Conservation (phyloP, 352 stramenopile species). For the Blastocystis sp. region DNA sequence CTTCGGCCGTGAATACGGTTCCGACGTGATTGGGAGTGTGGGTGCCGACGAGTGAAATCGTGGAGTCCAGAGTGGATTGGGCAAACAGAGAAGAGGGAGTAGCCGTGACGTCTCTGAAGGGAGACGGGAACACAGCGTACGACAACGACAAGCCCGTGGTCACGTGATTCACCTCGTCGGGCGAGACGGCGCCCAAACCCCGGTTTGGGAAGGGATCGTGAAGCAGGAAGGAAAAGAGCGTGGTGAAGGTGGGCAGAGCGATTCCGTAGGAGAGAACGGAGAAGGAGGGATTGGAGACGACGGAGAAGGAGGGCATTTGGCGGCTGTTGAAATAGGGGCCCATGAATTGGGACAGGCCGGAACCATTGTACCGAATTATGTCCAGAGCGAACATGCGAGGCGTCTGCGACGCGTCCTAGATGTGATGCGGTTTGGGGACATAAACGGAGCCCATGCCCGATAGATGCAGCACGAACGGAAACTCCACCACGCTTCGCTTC, state of each 20-base stretch:
- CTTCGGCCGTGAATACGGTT: not conserved
- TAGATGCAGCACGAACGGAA: constrained; percentile 11
- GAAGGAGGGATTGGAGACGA: not conserved
- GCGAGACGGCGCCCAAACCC: not conserved
- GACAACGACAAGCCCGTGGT: not conserved
- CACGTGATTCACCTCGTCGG: not conserved
- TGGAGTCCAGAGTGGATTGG: not conserved
- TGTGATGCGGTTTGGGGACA: not conserved
- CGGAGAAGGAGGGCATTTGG: not conserved
- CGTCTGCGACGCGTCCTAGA: not conserved
- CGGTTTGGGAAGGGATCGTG: not conserved
- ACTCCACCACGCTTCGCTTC: not conserved
- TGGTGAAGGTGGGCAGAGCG: not conserved
- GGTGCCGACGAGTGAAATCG: not conserved
- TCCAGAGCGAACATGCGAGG: not conserved
- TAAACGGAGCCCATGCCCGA: not conserved
- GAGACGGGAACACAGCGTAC: not conserved
- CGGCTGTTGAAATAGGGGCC: not conserved
- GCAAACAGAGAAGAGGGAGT: not conserved
- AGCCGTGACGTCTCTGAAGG: not conserved
- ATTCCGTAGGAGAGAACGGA: not conserved
- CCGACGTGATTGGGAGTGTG: not conserved
- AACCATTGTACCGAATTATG: not conserved
- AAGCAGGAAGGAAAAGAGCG: not conserved
- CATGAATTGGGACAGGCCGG: not conserved